A percentile compares a stretch with the other conserved stretches of the same genome.
phyloP scores from a whole-genome alignment of 495 filamentous ascomycete species.

The Penicillium cinerascens region DNA sequence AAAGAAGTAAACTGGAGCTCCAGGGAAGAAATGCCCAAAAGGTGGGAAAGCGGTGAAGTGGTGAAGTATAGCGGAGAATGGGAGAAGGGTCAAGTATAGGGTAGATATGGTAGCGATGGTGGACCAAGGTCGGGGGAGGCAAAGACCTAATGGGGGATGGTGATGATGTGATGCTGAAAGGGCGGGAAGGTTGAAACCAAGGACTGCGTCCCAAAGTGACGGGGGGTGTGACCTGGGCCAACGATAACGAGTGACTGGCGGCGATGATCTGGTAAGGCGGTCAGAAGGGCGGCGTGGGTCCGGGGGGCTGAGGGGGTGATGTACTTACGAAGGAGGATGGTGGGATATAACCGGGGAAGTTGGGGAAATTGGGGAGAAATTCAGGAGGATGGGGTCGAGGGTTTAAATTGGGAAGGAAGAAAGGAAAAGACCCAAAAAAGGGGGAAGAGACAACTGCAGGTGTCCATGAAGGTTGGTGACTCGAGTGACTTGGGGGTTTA shows the following conservation, averaged over 20 bases:
- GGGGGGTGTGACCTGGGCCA: slow-evolving; percentile 30
- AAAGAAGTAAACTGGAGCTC: neutral
- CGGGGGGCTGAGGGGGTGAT: neutral
- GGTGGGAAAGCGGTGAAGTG: slow-evolving; percentile 30
- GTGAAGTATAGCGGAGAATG: slow-evolving; percentile 10
- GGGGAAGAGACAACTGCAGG: neutral
- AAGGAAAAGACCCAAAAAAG: neutral
- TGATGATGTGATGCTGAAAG: slow-evolving; percentile 37
- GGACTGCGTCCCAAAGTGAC: slow-evolving; percentile 16
- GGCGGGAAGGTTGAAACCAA: slow-evolving; percentile 29
- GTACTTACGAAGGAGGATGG: neutral
- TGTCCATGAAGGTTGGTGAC: slow-evolving; percentile 8
- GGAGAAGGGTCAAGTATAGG: slow-evolving; percentile 8
- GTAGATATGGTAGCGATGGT: neutral
- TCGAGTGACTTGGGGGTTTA: neutral
- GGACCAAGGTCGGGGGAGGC: slow-evolving; percentile 12
- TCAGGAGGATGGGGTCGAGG: neutral
- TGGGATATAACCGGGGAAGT: neutral
- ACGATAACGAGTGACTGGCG: slow-evolving; percentile 37
- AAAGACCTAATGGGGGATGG: slow-evolving; percentile 21
- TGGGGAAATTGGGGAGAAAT: neutral
- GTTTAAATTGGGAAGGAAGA: neutral
- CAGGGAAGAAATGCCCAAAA: slow-evolving; percentile 3
- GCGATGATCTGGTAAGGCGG: slow-evolving; percentile 31
- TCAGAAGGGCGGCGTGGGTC: slow-evolving; percentile 32